These are phyloP conservation scores for Apiotrichum porosum DNA, from an alignment of 1,284 basidiomycete species.

Conservation along the genomic window DNA sequence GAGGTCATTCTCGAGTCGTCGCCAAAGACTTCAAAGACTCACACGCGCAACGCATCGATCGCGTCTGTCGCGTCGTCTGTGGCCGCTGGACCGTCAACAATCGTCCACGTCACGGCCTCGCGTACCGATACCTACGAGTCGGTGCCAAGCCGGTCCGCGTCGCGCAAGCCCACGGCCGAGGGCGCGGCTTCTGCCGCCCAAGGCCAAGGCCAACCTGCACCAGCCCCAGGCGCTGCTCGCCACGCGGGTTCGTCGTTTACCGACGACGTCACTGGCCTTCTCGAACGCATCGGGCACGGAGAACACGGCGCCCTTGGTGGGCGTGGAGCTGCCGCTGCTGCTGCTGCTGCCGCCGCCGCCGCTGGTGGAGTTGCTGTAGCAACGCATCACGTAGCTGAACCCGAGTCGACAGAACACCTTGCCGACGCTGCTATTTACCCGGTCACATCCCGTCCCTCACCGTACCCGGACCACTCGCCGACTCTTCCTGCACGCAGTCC, in stretches of 20 bases:
- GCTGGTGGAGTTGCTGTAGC: neutral
- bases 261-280: conserved; percentile 30
- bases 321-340: neutral
- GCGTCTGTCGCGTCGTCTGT: neutral
- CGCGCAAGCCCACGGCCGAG: conserved; percentile 4
- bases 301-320: conserved; percentile 1
- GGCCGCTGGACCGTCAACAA: neutral
- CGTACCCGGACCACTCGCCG: no score
- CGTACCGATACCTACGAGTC: neutral
- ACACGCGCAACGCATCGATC: conserved; percentile 2
- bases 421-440: no score
- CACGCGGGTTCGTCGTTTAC: conserved; percentile 28
- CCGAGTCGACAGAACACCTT: no score
- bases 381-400: no score
- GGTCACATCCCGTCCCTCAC: no score
- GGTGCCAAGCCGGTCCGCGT: neutral
- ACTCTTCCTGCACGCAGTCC: no score
- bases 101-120: neutral
- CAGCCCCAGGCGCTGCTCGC: neutral
- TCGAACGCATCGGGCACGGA: conserved; percentile 16
- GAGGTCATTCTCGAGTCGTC: conserved; percentile 7
- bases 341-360: neutral
- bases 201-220: neutral
- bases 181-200: neutral
- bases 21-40: neutral